Percentiles rank a stretch among this genome's conserved stretches.
These are phyloP conservation scores for Pseudonectria buxi DNA, from an alignment of 2,329 filamentous ascomycete genomes.

Conservation along the genomic window DNA sequence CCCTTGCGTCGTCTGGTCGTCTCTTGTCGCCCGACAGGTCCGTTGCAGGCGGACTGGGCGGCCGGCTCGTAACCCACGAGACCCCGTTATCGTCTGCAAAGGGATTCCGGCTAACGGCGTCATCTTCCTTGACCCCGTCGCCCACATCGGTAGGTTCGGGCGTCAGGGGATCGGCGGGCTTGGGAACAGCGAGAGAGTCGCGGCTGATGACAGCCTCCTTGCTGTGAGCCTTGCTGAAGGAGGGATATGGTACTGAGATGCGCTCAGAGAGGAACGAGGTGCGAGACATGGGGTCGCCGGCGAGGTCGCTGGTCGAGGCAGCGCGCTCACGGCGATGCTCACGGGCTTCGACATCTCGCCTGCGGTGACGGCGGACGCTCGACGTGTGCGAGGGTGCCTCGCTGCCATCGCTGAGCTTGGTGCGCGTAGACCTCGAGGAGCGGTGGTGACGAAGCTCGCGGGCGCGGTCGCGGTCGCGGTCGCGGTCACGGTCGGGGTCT, in stretches of 20 bases:
- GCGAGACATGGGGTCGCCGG: slow-evolving; percentile 37
- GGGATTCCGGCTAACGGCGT: slow-evolving; percentile 4
- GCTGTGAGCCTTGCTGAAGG: slow-evolving; percentile 85
- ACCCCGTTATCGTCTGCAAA: slow-evolving; percentile 12
- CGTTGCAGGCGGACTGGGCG: slow-evolving; percentile 59
- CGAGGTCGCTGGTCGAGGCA: slow-evolving; percentile 41
- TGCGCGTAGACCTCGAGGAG: slow-evolving; percentile 35
- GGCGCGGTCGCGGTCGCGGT: no score
- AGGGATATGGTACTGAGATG: slow-evolving; percentile 64
- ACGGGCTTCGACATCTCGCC: slow-evolving; percentile 27
- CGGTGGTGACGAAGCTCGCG: slow-evolving; percentile 32
- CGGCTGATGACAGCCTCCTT: slow-evolving; percentile 71
- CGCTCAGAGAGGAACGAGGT: slow-evolving; percentile 31
- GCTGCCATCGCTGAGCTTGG: slow-evolving; percentile 34
- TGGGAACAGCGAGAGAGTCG: slow-evolving; percentile 38
- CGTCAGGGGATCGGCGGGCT: slow-evolving; percentile 46
- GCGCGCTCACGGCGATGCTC: slow-evolving; percentile 15
- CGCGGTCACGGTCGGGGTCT: slow-evolving; percentile 19
- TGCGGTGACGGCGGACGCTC: slow-evolving; percentile 22
- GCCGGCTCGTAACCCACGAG: slow-evolving; percentile 39
- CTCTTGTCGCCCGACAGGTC: slow-evolving; percentile 45
- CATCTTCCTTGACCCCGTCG: slow-evolving; percentile 15
- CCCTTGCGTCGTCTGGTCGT: slow-evolving; percentile 24
- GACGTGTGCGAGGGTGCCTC: slow-evolving; percentile 35
- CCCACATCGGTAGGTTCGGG: slow-evolving; percentile 68